Conservation (phyloP, 2,329 filamentous ascomycete genomes). For the Aspergillus sp. region DNA sequence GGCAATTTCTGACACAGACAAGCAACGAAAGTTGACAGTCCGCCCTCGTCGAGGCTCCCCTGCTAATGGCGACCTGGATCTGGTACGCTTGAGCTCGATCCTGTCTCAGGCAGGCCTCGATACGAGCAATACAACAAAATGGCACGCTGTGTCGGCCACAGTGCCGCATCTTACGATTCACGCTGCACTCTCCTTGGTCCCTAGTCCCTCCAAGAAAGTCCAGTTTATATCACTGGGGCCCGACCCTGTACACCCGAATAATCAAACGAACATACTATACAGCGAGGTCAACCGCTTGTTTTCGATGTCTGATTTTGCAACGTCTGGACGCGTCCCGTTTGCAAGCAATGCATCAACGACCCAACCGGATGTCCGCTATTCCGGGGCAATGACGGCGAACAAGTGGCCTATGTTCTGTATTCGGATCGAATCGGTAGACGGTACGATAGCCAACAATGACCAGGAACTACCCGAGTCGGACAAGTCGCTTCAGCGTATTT, state of each 20-base stretch:
- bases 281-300: conserved; percentile 79
- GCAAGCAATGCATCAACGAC: conserved; percentile 14
- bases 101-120: conserved; percentile 66
- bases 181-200: conserved; percentile 70
- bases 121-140: conserved; percentile 54
- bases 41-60: conserved; percentile 12
- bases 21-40: conserved; percentile 37
- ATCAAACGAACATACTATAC: conserved; percentile 66
- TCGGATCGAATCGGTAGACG: conserved; percentile 56
- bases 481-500: conserved; percentile 55
- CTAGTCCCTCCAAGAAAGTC: conserved; percentile 67
- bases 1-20: conserved; percentile 55
- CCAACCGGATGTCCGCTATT: conserved; percentile 35
- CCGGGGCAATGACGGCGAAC: conserved; percentile 61
- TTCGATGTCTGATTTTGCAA: conserved; percentile 72
- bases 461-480: conserved; percentile 35
- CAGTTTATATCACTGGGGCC: conserved; percentile 85
- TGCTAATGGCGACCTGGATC: conserved; percentile 20
- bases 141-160: conserved; percentile 71
- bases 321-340: conserved; percentile 46
- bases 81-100: conserved; percentile 49
- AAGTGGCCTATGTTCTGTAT: conserved; percentile 88
- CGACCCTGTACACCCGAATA: conserved; percentile 59
- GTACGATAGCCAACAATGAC: conserved; percentile 36
- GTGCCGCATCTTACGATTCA: conserved; percentile 61